A percentile compares a stretch with the other conserved stretches of the same genome.
phyloP scores from a whole-genome alignment of 345 rosid species.

The Cardamine chenopodiifolia region DNA sequence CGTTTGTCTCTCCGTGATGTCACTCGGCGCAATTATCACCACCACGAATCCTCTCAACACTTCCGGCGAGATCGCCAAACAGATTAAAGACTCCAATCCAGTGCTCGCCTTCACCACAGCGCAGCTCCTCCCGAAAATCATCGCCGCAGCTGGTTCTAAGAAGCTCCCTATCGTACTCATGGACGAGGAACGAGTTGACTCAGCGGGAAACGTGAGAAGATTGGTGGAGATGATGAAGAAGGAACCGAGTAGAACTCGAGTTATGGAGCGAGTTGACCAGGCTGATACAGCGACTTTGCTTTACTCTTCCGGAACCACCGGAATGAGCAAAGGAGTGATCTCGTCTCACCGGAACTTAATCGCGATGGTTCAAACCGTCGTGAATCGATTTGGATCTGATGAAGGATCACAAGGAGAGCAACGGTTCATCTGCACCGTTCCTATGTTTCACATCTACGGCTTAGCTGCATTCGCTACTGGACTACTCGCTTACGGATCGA shows the following conservation, averaged over 20 bases:
- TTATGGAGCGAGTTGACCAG: conserved; percentile 66
- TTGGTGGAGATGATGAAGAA: conserved; percentile 57
- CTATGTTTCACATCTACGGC: conserved; percentile 96
- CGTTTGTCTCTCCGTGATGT: conserved; percentile 93
- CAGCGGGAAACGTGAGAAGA: conserved; percentile 30
- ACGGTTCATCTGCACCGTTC: conserved; percentile 77
- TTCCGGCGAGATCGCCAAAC: conserved; percentile 70
- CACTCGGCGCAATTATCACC: conserved; percentile 88
- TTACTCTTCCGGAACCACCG: conserved; percentile 95
- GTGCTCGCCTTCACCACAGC: conserved; percentile 69
- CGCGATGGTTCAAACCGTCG: conserved; percentile 47
- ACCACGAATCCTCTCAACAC: conserved; percentile 97
- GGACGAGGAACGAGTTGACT: conserved; percentile 41
- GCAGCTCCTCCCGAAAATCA: conserved; percentile 64
- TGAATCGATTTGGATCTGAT: conserved; percentile 50
- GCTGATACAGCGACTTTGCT: conserved; percentile 89
- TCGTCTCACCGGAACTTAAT: conserved; percentile 79
- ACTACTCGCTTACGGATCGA: conserved; percentile 68
- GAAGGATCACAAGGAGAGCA: conserved; percentile 52
- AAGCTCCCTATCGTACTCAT: conserved; percentile 62
- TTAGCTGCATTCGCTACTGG: conserved; percentile 78
- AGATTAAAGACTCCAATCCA: conserved; percentile 70
- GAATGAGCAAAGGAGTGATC: conserved; percentile 87
- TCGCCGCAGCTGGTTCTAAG: conserved; percentile 23
- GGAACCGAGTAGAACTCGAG: conserved; percentile 44